Evolutionary conservation across 2,329 filamentous ascomycete genomes (phyloP).

Genomic region (Sporothrix mexicana): DNA sequence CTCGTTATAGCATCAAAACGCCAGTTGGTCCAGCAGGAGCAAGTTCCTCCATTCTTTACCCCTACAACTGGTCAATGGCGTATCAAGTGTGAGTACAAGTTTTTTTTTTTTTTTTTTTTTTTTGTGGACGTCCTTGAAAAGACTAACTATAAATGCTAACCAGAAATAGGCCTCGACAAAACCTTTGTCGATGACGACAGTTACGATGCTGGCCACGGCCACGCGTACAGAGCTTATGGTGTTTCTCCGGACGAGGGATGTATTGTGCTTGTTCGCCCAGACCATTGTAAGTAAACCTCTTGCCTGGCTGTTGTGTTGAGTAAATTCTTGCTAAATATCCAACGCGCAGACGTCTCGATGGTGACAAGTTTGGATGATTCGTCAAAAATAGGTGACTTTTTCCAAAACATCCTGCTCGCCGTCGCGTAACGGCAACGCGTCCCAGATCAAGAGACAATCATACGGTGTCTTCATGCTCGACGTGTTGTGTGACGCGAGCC

Average conservation of each 20-base stretch:
- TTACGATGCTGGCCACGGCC: constrained; percentile 61
- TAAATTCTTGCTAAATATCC: not conserved
- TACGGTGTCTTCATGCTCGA: too few relatives aligned
- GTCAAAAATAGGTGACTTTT: constrained; percentile 1
- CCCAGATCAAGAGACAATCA: too few relatives aligned
- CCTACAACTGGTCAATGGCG: constrained; percentile 60
- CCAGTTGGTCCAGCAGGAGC: constrained; percentile 54
- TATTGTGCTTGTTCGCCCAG: constrained; percentile 11
- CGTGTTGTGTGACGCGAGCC: too few relatives aligned
- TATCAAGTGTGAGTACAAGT: constrained; percentile 45
- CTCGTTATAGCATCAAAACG: constrained; percentile 59
- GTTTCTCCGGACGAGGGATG: constrained; percentile 52
- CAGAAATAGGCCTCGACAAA: constrained; percentile 49
- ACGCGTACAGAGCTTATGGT: constrained; percentile 62
- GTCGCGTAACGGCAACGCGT: too few relatives aligned
- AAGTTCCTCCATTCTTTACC: constrained; percentile 62
- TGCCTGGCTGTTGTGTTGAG: not conserved
- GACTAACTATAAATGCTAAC: too few relatives aligned
- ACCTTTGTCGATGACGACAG: constrained; percentile 62
- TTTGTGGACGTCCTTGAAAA: too few relatives aligned
- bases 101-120: too few relatives aligned
- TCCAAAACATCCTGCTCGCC: not conserved
- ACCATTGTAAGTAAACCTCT: constrained; percentile 11
- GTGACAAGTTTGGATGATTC: not conserved
- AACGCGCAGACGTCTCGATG: constrained; percentile 2